Evolutionary conservation across 441 rosid genomes (phyloP).

Genomic region (Adansonia gregorii): DNA sequence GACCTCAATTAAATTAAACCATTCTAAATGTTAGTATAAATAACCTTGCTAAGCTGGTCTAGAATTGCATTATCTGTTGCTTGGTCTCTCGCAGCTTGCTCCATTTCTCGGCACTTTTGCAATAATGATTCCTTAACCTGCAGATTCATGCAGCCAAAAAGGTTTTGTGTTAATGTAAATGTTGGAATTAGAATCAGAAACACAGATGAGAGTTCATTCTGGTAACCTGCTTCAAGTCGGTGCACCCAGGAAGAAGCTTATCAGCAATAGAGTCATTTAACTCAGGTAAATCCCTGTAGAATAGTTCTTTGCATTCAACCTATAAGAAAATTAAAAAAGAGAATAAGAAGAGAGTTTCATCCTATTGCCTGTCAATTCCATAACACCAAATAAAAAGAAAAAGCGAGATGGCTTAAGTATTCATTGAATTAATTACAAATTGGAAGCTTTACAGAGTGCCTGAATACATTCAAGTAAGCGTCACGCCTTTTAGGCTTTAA

Average conservation of each 20-base stretch:
- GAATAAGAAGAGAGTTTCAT: background rate
- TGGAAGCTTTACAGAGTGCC: background rate
- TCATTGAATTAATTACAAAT: background rate
- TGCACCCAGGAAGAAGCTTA: constrained; percentile 82
- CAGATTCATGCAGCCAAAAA: constrained; percentile 33
- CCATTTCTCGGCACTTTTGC: constrained; percentile 76
- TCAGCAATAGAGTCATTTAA: constrained; percentile 82
- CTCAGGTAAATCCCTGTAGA: constrained; percentile 77
- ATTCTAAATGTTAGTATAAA: constrained; percentile 21
- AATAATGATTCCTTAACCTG: constrained; percentile 75
- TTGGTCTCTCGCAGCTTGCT: constrained; percentile 78
- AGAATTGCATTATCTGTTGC: constrained; percentile 95
- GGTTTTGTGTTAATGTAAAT: background rate
- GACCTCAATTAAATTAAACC: constrained; percentile 9
- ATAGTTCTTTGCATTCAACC: constrained; percentile 87
- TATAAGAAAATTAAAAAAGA: constrained; percentile 31
- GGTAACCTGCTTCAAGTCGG: constrained; percentile 70
- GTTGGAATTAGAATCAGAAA: background rate
- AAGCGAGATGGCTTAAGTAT: background rate
- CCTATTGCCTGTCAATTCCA: background rate
- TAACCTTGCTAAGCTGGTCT: constrained; percentile 83
- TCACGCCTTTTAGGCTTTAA: background rate
- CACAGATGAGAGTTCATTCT: constrained; percentile 8
- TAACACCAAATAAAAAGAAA: background rate
- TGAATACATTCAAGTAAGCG: background rate